Evolutionary conservation across 768 basidiomycete genomes (phyloP).

Genomic region (Suillus plorans): DNA sequence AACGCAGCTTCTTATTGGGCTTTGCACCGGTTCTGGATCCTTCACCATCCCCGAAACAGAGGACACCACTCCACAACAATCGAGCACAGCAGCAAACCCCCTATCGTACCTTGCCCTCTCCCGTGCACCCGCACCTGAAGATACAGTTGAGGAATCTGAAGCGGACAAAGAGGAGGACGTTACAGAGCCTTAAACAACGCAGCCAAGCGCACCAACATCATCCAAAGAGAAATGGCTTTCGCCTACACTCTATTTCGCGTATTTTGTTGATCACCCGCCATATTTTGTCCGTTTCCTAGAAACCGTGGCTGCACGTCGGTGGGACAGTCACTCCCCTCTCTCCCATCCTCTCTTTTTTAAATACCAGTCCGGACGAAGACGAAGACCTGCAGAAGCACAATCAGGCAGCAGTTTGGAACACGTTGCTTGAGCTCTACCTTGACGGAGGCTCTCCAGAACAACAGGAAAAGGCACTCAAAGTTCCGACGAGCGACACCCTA

Average conservation of each 20-base stretch:
- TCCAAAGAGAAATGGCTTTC: conserved; percentile 55
- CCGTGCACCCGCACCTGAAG: conserved; percentile 41
- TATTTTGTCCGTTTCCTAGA: conserved; percentile 89
- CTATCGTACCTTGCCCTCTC: conserved; percentile 79
- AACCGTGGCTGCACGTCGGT: conserved; percentile 74
- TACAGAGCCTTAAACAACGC: conserved; percentile 14
- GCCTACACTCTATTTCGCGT: conserved; percentile 86
- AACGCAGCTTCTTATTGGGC: conserved; percentile 86
- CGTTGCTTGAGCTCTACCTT: conserved; percentile 90
- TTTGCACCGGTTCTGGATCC: conserved; percentile 71
- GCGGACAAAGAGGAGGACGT: conserved; percentile 21
- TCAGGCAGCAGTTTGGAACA: conserved; percentile 92
- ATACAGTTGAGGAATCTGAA: conserved; percentile 16
- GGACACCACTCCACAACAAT: conserved; percentile 28
- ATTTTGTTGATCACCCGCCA: conserved; percentile 86
- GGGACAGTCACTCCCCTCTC: conserved; percentile 67
- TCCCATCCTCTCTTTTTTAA: conserved; percentile 2
- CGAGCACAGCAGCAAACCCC: conserved; percentile 24
- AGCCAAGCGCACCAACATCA: conserved; percentile 25
- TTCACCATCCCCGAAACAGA: conserved; percentile 44
- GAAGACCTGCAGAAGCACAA: conserved; percentile 58
- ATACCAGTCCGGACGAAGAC: conserved; percentile 31
- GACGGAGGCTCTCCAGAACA: conserved; percentile 30
- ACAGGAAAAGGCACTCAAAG: conserved; percentile 64
- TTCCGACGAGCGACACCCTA: conserved; percentile 59